Evolutionary conservation across 305 asterid species (phyloP).

Genomic region (Fraxinus angustifolia): DNA sequence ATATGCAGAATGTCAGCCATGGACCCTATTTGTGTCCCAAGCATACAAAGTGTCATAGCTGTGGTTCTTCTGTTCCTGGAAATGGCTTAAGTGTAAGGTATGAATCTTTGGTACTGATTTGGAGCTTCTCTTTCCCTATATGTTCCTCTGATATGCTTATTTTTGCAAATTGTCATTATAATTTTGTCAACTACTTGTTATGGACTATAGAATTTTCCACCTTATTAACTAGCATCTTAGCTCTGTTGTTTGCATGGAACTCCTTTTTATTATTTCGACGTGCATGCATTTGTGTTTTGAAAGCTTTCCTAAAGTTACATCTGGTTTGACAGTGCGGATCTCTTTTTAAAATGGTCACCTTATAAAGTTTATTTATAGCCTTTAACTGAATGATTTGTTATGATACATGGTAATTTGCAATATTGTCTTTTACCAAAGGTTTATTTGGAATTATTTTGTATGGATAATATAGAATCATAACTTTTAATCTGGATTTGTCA

Average conservation of each 20-base stretch:
- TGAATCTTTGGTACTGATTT: constrained; percentile 23
- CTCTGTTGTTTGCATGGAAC: neutral
- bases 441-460: neutral
- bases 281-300: neutral
- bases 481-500: neutral
- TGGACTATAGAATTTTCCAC: neutral
- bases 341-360: neutral
- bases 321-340: neutral
- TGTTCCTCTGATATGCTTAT: neutral
- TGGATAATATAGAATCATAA: neutral
- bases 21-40: constrained; percentile 97
- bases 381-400: neutral
- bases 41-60: constrained; percentile 95
- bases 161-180: neutral
- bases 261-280: neutral
- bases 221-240: neutral
- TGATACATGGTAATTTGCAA: neutral
- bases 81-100: constrained; percentile 92
- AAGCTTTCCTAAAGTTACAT: neutral
- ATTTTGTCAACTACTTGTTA: neutral
- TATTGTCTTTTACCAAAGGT: neutral
- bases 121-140: neutral
- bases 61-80: constrained; percentile 90
- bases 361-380: neutral
- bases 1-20: constrained; percentile 76